Evolutionary conservation across 441 rosid species (phyloP).

Genomic region (Lepidium campestre): DNA sequence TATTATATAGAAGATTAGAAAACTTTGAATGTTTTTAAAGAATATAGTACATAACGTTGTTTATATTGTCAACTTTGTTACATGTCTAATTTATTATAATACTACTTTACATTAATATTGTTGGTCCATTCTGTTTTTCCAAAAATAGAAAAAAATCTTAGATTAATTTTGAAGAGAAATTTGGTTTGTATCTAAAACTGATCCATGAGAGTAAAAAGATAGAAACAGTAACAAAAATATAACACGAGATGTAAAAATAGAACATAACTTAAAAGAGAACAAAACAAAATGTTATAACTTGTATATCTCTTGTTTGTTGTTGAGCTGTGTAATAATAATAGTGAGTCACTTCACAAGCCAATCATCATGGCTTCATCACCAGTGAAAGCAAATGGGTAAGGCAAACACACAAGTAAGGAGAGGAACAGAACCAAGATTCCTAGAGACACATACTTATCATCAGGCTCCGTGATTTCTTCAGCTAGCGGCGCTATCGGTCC

Average conservation of each 20-base stretch:
- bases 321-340: background rate
- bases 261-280: background rate
- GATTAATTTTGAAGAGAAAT: background rate
- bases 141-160: background rate
- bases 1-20: too few relatives aligned
- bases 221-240: background rate
- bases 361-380: conserved; percentile 34
- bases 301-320: background rate
- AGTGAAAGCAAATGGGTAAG: conserved; percentile 78
- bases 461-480: conserved; percentile 74
- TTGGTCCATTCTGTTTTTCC: background rate
- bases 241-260: background rate
- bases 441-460: conserved; percentile 46
- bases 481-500: conserved; percentile 79
- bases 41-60: too few relatives aligned
- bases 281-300: conserved; percentile 3
- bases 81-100: too few relatives aligned
- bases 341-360: conserved; percentile 29
- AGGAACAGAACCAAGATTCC: conserved; percentile 61
- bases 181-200: background rate
- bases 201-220: background rate
- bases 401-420: conserved; percentile 77
- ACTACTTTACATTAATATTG: background rate
- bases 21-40: too few relatives aligned
- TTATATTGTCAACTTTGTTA: too few relatives aligned